Conservation (phyloP, 441 rosid genomes). For the Brassica balearica region DNA sequence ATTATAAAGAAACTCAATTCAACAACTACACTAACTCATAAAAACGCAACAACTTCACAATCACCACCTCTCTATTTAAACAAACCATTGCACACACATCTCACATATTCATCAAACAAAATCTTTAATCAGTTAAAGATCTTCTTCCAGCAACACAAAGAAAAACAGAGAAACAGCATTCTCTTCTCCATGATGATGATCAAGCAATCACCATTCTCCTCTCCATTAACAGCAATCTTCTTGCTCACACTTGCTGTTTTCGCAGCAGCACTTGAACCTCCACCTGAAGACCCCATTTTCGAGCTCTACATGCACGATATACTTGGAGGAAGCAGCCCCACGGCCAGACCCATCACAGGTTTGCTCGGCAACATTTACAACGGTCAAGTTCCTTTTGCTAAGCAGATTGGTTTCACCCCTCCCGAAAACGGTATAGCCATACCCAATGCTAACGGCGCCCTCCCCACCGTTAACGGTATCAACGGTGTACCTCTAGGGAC, state of each 20-base stretch:
- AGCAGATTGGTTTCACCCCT: slow-evolving; percentile 74
- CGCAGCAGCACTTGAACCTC: slow-evolving; percentile 54
- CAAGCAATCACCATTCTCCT: slow-evolving; percentile 40
- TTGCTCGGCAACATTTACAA: slow-evolving; percentile 86
- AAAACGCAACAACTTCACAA: slow-evolving; percentile 48
- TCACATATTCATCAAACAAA: slow-evolving; percentile 42
- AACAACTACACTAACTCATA: slow-evolving; percentile 50
- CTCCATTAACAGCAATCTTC: slow-evolving; percentile 32
- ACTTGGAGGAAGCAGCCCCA: slow-evolving; percentile 86
- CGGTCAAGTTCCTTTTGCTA: slow-evolving; percentile 93
- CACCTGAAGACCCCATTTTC: slow-evolving; percentile 55
- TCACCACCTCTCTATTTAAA: slow-evolving; percentile 45
- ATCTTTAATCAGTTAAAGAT: slow-evolving; percentile 20
- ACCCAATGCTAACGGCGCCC: slow-evolving; percentile 87
- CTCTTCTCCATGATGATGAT: slow-evolving; percentile 54
- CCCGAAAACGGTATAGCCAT: slow-evolving; percentile 70
- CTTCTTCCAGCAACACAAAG: slow-evolving; percentile 17
- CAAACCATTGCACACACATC: slow-evolving; percentile 10
- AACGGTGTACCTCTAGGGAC: slow-evolving; percentile 88
- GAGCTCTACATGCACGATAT: slow-evolving; percentile 94
- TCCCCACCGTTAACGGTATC: slow-evolving; percentile 75
- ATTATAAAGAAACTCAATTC: slow-evolving; percentile 32
- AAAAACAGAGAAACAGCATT: slow-evolving; percentile 15
- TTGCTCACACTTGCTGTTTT: slow-evolving; percentile 39
- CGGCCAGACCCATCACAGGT: slow-evolving; percentile 90